Base-by-base conservation (phyloP, 2,329 filamentous ascomycete genomes). In the Hymenotorrendiella dingleyae region DNA sequence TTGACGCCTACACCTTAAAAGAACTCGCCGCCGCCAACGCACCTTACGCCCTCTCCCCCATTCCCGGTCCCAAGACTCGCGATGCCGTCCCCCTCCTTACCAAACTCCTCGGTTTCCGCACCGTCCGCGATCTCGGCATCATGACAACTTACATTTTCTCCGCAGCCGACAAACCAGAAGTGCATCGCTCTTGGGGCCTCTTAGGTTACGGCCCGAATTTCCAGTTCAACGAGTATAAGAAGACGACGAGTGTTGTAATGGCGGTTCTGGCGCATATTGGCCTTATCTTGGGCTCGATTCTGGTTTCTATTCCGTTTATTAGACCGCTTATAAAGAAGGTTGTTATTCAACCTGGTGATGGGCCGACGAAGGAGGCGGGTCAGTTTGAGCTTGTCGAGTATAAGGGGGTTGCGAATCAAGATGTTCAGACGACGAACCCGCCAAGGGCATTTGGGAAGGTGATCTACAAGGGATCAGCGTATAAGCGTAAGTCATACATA, bases 111-210 rank as follows among this genome's bases (percentile, higher is more conserved):
- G 78, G 78, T 4, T 59, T 76, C 12, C 61, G 67, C 36, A 60
- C 58, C 1, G 59, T 78, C 20, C 71, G 71, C 2, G 64, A 70
- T 36, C 65, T 83, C 12, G 80, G 80, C 11, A 64, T 72, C 14
- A 62, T 78, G 34, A 75, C 78, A 1, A 74, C 73, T 0, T 79
- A 71, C 9, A 29, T 76, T 1, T 67, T 71, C 17, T 68, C 59
- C 6, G 57, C 61, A 8, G 71, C 73, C 1, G 76, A 84, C 52
- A 60, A 65, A 4, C 66, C 75, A 11, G 65, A 76, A 14, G 72
- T 84, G 5, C 71, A 81, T 48, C 70, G 80, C 32, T 74, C 74
- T 7, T 84, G 80, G 80, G 80, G 80, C 12, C 63, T 84, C 1
- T 61, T 67, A 57, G 22, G 68, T 66, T 84, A 84, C 52, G 80